These are phyloP conservation scores for Nemania diffusa DNA, from an alignment of 2,329 filamentous ascomycete species.

Conservation along the genomic window DNA sequence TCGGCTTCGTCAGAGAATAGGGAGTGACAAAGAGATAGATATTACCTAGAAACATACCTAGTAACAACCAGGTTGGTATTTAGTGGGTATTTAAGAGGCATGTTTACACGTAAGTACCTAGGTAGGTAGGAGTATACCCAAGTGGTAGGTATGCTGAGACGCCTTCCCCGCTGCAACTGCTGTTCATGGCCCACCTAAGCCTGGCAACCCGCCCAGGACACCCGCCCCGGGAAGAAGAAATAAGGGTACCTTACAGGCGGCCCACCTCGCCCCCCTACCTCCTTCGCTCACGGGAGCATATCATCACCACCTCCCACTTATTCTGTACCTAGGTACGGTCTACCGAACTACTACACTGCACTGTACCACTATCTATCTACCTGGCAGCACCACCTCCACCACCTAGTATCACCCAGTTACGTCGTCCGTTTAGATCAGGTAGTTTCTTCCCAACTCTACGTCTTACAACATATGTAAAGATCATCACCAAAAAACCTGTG, in stretches of 20 bases:
- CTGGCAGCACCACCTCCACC: not conserved
- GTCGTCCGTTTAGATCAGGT: conserved; percentile 2
- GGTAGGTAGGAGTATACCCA: no score
- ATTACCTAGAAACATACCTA: not conserved
- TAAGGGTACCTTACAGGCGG: conserved; percentile 32
- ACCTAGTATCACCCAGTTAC: conserved; percentile 11
- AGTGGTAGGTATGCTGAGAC: no score
- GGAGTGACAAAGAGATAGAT: not conserved
- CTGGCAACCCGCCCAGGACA: not conserved
- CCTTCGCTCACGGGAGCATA: conserved; percentile 25
- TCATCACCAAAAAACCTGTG: conserved; percentile 12
- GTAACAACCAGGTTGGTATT: no score
- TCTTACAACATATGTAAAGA: conserved; percentile 31
- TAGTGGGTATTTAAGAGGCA: no score
- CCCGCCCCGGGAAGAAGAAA: not conserved
- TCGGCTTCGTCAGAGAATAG: not conserved
- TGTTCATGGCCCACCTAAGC: not conserved
- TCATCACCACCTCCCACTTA: conserved; percentile 25
- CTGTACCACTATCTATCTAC: not conserved
- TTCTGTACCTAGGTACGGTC: no score
- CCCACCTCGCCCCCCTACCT: conserved; percentile 24
- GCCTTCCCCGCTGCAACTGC: conserved; percentile 11
- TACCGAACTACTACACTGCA: conserved; percentile 6
- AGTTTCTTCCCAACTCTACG: conserved; percentile 15
- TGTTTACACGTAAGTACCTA: not conserved